Evolutionary conservation across 331 rosid species (phyloP).

Genomic region (Phaseolus coccineus): DNA sequence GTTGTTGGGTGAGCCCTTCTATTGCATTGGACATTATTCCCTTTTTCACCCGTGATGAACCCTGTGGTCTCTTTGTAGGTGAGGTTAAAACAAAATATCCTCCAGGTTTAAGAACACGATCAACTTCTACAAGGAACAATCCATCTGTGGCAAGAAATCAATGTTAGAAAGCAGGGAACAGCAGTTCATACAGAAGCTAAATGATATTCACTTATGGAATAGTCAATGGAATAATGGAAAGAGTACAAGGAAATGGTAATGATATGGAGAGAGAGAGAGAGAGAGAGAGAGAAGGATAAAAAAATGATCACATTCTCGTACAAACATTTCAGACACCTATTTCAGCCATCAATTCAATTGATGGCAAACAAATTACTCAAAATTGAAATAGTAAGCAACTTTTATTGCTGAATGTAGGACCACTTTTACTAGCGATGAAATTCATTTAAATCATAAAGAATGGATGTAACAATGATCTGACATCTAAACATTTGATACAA

Average conservation of each 20-base stretch:
- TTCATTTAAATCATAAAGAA: not conserved
- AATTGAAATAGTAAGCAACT: conserved; percentile 7
- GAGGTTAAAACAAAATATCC: conserved; percentile 96
- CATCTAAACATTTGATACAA: not conserved
- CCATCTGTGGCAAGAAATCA: conserved; percentile 73
- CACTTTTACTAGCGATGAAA: not conserved
- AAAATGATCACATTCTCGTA: conserved; percentile 4
- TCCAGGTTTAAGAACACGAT: conserved; percentile 96
- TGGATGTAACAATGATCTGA: not conserved
- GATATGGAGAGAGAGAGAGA: conserved; percentile 33
- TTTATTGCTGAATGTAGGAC: conserved; percentile 3
- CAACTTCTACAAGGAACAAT: conserved; percentile 83
- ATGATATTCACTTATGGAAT: conserved; percentile 27
- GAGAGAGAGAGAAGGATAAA: conserved; percentile 1
- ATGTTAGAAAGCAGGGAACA: conserved; percentile 37
- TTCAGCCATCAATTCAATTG: conserved; percentile 4
- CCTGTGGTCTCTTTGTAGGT: conserved; percentile 69
- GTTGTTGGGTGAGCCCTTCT: conserved; percentile 71
- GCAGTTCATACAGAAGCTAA: conserved; percentile 30
- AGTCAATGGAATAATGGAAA: not conserved
- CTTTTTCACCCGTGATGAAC: conserved; percentile 66
- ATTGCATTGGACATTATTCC: conserved; percentile 62
- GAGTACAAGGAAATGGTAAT: conserved; percentile 23
- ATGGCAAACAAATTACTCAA: conserved; percentile 5
- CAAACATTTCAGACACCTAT: conserved; percentile 16